Evolutionary conservation across 1,139 yeast species (phyloP).

Genomic region (Yamadazyma trypodendri): DNA sequence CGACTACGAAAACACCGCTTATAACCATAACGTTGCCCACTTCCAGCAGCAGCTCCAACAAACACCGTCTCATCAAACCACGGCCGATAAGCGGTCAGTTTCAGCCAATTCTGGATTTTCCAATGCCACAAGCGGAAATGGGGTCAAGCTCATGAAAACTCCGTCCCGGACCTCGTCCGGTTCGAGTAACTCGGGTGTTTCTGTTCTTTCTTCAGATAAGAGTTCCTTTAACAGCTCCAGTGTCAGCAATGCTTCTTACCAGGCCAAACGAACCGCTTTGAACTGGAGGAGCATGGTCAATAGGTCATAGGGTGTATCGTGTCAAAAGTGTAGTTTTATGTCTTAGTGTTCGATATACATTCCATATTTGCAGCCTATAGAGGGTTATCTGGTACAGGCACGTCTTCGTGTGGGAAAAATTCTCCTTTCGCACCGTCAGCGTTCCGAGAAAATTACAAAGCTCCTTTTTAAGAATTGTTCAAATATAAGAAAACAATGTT

Average conservation of each 20-base stretch:
- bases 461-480: neutral
- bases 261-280: slow-evolving; percentile 44
- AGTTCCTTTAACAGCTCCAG: slow-evolving; percentile 13
- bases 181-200: slow-evolving; percentile 31
- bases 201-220: slow-evolving; percentile 22
- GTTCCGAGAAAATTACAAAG: neutral
- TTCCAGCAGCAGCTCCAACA: slow-evolving; percentile 9
- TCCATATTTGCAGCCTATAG: no score
- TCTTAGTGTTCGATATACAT: no score
- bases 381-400: no score
- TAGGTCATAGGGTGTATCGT: neutral
- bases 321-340: no score
- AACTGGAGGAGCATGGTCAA: slow-evolving; percentile 40
- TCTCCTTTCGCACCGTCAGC: neutral
- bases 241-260: slow-evolving; percentile 11
- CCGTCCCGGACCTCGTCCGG: slow-evolving; percentile 28
- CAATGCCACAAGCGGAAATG: slow-evolving; percentile 16
- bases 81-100: slow-evolving; percentile 14
- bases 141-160: slow-evolving; percentile 30
- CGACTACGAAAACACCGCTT: slow-evolving; percentile 28
- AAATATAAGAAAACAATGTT: slow-evolving; percentile 24
- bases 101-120: slow-evolving; percentile 17
- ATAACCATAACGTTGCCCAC: slow-evolving; percentile 23
- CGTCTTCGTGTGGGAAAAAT: neutral
- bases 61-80: slow-evolving; percentile 11